A percentile compares a stretch with the other conserved stretches of the same genome.
phyloP scores from a whole-genome alignment of 176 grass and related monocot species.

The Eleusine indica region DNA sequence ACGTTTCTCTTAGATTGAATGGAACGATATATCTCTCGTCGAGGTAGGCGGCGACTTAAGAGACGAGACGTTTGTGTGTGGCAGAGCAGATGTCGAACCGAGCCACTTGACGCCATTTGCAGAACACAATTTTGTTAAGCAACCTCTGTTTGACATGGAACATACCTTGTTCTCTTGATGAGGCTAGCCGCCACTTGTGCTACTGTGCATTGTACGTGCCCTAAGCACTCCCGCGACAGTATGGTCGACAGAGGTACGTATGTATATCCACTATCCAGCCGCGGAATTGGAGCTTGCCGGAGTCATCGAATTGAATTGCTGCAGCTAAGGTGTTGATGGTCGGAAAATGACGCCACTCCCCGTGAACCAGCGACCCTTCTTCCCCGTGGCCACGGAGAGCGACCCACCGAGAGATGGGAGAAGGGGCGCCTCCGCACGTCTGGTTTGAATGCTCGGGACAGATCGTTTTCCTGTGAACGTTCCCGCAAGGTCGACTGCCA shows the following conservation, averaged over 20 bases:
- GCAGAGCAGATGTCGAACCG: neutral
- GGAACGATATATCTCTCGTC: neutral
- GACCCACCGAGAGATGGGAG: neutral
- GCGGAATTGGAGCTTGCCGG: neutral
- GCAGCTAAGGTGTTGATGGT: conserved; percentile 15
- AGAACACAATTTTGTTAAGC: neutral
- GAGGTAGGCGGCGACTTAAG: neutral
- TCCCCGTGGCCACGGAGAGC: neutral
- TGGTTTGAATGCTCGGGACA: neutral
- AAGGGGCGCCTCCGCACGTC: neutral
- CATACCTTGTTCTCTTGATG: neutral
- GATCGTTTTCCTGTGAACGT: neutral
- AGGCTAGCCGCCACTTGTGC: neutral
- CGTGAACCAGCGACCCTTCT: neutral
- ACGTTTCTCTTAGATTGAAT: neutral
- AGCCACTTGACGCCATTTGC: neutral
- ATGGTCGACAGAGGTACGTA: neutral
- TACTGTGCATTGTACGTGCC: neutral
- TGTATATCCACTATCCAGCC: neutral
- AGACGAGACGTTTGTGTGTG: neutral
- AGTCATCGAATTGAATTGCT: conserved; percentile 13
- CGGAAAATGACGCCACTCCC: neutral
- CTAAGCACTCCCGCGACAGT: neutral
- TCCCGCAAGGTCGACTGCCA: conserved; percentile 30
- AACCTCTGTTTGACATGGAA: neutral